Percentiles rank a stretch among this genome's conserved stretches.
Evolutionary conservation across 768 basidiomycete genomes (phyloP).

Genomic region (Ramaria rubella): DNA sequence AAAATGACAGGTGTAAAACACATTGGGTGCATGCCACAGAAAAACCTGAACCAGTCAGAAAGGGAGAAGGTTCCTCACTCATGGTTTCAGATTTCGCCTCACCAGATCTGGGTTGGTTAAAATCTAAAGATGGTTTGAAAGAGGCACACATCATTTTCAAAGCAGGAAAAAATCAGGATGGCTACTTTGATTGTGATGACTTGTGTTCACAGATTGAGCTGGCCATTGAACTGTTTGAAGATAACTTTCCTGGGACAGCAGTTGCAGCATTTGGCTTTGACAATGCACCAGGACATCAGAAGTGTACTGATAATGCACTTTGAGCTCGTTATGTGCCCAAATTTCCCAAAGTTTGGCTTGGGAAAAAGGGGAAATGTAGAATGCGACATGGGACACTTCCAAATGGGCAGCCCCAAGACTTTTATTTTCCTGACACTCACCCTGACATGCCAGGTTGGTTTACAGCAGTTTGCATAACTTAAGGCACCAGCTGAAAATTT

Average conservation of each 20-base stretch:
- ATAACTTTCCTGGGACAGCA: no score
- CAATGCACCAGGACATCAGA: conserved; percentile 13
- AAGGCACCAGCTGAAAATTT: no score
- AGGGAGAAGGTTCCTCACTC: no score
- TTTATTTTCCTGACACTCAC: conserved; percentile 27
- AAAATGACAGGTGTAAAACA: conserved; percentile 13
- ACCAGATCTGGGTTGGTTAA: conserved; percentile 10
- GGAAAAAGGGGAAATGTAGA: conserved; percentile 7
- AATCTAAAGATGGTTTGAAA: background rate
- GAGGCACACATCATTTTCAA: conserved; percentile 5
- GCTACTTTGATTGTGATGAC: conserved; percentile 12
- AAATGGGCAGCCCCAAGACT: conserved; percentile 15
- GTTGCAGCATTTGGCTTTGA: no score
- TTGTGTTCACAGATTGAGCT: conserved; percentile 6
- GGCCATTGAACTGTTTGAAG: conserved; percentile 14
- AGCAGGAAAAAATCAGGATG: conserved; percentile 7
- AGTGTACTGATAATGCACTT: conserved; percentile 15
- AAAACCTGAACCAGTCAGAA: no score
- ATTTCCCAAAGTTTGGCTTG: no score
- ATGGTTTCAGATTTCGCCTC: conserved; percentile 15
- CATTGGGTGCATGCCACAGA: no score
- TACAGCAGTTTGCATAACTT: no score
- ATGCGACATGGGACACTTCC: conserved; percentile 7
- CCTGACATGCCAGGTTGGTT: conserved; percentile 21
- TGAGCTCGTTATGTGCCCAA: conserved; percentile 17